Percentiles rank a stretch among this genome's conserved stretches.
phyloP scores from a whole-genome alignment of 2,329 filamentous ascomycete species.

The Fusarium ambrosium region DNA sequence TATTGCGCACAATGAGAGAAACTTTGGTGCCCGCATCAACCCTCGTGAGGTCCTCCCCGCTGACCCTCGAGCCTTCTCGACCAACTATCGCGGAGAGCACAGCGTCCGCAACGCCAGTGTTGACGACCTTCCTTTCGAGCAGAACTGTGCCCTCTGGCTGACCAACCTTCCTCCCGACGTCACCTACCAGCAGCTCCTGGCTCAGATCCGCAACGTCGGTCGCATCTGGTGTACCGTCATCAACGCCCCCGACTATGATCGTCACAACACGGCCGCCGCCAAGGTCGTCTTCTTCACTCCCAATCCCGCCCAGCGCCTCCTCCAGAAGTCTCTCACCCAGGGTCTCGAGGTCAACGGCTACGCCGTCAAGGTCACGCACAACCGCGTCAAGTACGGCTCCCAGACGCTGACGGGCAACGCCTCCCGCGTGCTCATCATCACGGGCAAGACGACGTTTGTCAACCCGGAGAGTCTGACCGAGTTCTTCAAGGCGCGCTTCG shows the following conservation, averaged over 20 bases:
- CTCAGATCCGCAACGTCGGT: conserved; percentile 59
- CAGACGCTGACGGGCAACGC: conserved; percentile 46
- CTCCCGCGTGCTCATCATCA: conserved; percentile 66
- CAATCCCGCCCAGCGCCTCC: conserved; percentile 52
- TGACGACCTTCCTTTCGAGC: conserved; percentile 46
- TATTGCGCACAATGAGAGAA: conserved; percentile 13
- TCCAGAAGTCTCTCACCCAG: conserved; percentile 38
- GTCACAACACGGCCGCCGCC: conserved; percentile 58
- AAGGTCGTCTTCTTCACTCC: conserved; percentile 65
- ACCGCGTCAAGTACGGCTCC: conserved; percentile 61
- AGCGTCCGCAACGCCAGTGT: conserved; percentile 53
- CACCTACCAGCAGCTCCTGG: conserved; percentile 59
- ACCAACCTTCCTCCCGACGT: conserved; percentile 63
- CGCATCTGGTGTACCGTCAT: conserved; percentile 66
- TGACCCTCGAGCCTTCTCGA: conserved; percentile 44
- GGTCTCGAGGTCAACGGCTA: conserved; percentile 56
- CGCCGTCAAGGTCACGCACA: conserved; percentile 58
- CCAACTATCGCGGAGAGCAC: conserved; percentile 55
- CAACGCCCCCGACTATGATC: conserved; percentile 59
- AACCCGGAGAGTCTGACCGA: conserved; percentile 55
- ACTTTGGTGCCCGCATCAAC: not conserved
- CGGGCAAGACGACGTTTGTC: conserved; percentile 59
- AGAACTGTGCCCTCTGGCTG: conserved; percentile 67
- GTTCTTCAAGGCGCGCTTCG: conserved; percentile 60
- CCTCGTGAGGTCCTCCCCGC: not conserved